These are phyloP conservation scores for Boletus speciosus DNA, from an alignment of 768 basidiomycete species.

Conservation along the genomic window DNA sequence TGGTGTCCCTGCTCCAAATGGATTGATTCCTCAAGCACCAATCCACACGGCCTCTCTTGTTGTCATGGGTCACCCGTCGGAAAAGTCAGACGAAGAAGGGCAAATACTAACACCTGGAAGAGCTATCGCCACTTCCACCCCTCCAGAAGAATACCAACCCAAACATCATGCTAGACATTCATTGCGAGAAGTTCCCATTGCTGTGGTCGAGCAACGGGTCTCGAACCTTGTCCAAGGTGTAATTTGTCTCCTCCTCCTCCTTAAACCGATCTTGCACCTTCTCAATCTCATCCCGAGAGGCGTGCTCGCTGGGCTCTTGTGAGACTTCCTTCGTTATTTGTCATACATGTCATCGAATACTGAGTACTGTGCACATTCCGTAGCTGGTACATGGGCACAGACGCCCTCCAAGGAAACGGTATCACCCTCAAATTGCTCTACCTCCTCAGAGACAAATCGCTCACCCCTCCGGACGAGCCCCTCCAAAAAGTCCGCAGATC, in stretches of 20 bases:
- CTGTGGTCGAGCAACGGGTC: constrained; percentile 89
- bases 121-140: not conserved
- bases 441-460: constrained; percentile 65
- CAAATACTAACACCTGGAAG: constrained; percentile 9
- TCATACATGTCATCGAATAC: not conserved
- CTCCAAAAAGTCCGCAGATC: constrained; percentile 71
- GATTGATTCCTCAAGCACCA: constrained; percentile 82
- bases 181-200: constrained; percentile 52
- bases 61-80: constrained; percentile 51
- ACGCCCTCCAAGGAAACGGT: constrained; percentile 75
- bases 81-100: constrained; percentile 39
- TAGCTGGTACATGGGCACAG: constrained; percentile 91
- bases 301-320: constrained; percentile 86
- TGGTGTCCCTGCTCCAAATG: constrained; percentile 84
- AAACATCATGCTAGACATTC: constrained; percentile 7
- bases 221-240: constrained; percentile 86
- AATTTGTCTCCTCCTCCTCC: constrained; percentile 75
- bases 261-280: constrained; percentile 77
- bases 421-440: constrained; percentile 80
- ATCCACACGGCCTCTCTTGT: constrained; percentile 86
- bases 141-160: constrained; percentile 24
- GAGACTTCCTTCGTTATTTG: constrained; percentile 16
- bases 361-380: not conserved
- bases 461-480: constrained; percentile 66
- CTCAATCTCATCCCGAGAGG: constrained; percentile 78